Conservation (phyloP, 257 asterid species). For the Solanum piurae region DNA sequence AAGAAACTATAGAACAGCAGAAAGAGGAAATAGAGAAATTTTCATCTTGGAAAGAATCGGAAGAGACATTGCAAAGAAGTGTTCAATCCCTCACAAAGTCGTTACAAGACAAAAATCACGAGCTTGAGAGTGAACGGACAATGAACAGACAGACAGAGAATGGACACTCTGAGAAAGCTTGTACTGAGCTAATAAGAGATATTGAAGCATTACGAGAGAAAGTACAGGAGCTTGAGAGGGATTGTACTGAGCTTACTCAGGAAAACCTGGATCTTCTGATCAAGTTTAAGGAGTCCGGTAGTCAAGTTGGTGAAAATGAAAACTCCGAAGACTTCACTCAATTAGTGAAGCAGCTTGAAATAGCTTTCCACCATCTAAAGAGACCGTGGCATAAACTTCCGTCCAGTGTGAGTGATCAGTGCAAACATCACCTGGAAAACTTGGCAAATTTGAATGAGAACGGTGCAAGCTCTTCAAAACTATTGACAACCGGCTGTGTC, state of each 20-base stretch:
- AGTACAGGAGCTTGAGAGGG: slow-evolving; percentile 64
- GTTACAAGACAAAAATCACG: slow-evolving; percentile 29
- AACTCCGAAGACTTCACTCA: slow-evolving; percentile 14
- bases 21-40: slow-evolving; percentile 58
- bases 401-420: slow-evolving; percentile 13
- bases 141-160: slow-evolving; percentile 17
- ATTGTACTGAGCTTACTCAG: slow-evolving; percentile 75
- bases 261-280: slow-evolving; percentile 76
- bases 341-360: slow-evolving; percentile 30
- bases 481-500: slow-evolving; percentile 9
- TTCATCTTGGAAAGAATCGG: slow-evolving; percentile 44
- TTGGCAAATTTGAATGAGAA: slow-evolving; percentile 13
- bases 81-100: slow-evolving; percentile 29
- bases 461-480: background rate
- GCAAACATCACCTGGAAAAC: slow-evolving; percentile 10
- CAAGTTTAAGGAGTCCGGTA: slow-evolving; percentile 56
- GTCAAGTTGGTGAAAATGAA: slow-evolving; percentile 6
- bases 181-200: slow-evolving; percentile 29
- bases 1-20: slow-evolving; percentile 66
- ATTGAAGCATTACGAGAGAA: slow-evolving; percentile 45
- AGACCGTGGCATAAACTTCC: slow-evolving; percentile 26
- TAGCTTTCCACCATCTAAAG: slow-evolving; percentile 32
- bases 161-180: slow-evolving; percentile 6
- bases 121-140: slow-evolving; percentile 30
- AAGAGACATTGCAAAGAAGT: slow-evolving; percentile 26